These are phyloP conservation scores for Myxozyma sirexii DNA, from an alignment of 805 yeast genomes.

Conservation along the genomic window DNA sequence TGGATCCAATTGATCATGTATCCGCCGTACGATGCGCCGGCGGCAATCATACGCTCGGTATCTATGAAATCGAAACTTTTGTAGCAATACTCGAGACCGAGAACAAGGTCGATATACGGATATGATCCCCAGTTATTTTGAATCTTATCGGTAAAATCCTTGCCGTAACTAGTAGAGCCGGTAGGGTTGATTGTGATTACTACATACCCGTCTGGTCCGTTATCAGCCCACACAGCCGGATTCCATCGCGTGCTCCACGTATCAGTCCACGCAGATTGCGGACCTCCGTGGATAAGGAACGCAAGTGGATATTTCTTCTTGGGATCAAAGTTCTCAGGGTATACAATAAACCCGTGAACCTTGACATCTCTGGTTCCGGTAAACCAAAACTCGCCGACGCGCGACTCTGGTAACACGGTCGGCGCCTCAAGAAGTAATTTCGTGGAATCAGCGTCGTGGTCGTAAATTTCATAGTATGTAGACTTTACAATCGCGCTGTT, in stretches of 20 bases:
- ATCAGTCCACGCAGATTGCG: conserved; percentile 38
- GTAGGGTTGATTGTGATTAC: conserved; percentile 39
- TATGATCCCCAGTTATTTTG: conserved; percentile 38
- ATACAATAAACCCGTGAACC: conserved; percentile 36
- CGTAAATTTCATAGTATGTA: conserved; percentile 26
- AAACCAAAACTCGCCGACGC: conserved; percentile 37
- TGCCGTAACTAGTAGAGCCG: conserved; percentile 39
- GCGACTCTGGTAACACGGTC: conserved; percentile 11
- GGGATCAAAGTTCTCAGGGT: conserved; percentile 32
- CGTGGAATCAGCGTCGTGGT: conserved; percentile 8
- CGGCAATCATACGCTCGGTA: conserved; percentile 34
- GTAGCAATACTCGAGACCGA: conserved; percentile 34
- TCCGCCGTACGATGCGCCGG: conserved; percentile 40
- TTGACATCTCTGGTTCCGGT: conserved; percentile 33
- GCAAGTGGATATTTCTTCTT: conserved; percentile 36
- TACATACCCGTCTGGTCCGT: conserved; percentile 34
- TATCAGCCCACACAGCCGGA: conserved; percentile 38
- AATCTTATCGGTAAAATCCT: conserved; percentile 36
- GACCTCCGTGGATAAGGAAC: conserved; percentile 39
- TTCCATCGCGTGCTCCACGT: conserved; percentile 39
- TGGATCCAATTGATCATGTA: conserved; percentile 40
- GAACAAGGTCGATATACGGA: conserved; percentile 38
- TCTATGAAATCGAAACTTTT: conserved; percentile 33
- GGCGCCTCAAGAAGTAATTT: conserved; percentile 22
- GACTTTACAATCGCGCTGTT: conserved; percentile 25